phyloP scores from a whole-genome alignment of 345 rosid species.

The Populus deltoides region DNA sequence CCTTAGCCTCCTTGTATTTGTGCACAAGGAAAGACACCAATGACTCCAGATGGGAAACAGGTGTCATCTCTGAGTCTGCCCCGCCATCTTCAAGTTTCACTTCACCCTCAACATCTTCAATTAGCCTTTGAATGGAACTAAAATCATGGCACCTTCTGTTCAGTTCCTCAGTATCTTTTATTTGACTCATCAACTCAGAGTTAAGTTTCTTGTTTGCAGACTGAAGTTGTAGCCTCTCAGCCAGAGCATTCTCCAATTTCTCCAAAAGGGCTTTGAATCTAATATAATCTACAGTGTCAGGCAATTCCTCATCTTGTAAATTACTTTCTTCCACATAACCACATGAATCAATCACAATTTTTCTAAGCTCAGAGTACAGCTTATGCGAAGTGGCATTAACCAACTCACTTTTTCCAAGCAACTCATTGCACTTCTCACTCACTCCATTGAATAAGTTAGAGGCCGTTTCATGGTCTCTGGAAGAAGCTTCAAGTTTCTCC shows the following conservation, averaged over 20 bases:
- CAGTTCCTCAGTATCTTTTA: conserved; percentile 53
- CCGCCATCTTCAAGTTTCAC: conserved; percentile 45
- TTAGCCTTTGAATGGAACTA: conserved; percentile 47
- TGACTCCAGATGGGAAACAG: conserved; percentile 50
- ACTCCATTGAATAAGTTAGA: conserved; percentile 42
- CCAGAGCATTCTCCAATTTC: conserved; percentile 45
- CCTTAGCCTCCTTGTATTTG: conserved; percentile 52
- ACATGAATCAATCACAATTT: conserved; percentile 43
- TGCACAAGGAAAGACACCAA: conserved; percentile 62
- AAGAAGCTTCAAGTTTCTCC: conserved; percentile 53
- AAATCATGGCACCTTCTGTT: conserved; percentile 43
- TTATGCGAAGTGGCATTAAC: conserved; percentile 32
- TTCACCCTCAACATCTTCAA: conserved; percentile 54
- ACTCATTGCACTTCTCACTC: conserved; percentile 44
- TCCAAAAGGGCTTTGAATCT: conserved; percentile 45
- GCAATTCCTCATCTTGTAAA: conserved; percentile 28
- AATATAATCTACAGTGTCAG: conserved; percentile 44
- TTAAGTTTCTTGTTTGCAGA: conserved; percentile 52
- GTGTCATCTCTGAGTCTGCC: conserved; percentile 34
- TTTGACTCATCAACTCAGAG: conserved; percentile 44
- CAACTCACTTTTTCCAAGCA: conserved; percentile 46
- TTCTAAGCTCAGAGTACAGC: conserved; percentile 46
- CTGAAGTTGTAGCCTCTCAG: conserved; percentile 57
- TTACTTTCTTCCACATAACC: conserved; percentile 31
- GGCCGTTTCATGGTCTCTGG: conserved; percentile 42